phyloP scores from a whole-genome alignment of 495 filamentous ascomycete genomes.

The Aspergillus sclerotioniger region DNA sequence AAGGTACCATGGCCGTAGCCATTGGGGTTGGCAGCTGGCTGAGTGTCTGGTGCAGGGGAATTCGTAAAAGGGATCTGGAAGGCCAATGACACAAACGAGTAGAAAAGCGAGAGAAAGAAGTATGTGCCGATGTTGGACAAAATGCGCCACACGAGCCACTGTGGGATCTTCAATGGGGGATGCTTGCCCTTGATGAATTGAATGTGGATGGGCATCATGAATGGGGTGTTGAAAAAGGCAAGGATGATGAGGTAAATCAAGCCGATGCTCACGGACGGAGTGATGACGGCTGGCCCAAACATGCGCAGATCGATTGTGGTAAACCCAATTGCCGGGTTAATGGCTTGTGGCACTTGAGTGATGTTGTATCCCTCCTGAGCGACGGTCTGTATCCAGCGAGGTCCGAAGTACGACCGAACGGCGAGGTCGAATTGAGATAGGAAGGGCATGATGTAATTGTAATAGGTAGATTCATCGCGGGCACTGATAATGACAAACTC shows the following conservation, averaged over 20 bases:
- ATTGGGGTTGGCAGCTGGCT: constrained; percentile 47
- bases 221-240: constrained; percentile 69
- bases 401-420: constrained; percentile 51
- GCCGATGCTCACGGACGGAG: constrained; percentile 62
- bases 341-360: constrained; percentile 51
- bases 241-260: constrained; percentile 74
- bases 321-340: constrained; percentile 65
- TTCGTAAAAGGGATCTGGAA: constrained; percentile 64
- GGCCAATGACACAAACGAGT: constrained; percentile 63
- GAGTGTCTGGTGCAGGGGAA: constrained; percentile 38
- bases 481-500: constrained; percentile 59
- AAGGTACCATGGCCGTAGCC: constrained; percentile 62
- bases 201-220: constrained; percentile 66
- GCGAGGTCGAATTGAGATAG: constrained; percentile 43
- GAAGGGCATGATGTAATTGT: constrained; percentile 53
- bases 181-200: constrained; percentile 53
- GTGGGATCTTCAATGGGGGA: constrained; percentile 58
- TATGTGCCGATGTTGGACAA: constrained; percentile 60
- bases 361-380: constrained; percentile 40
- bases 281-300: constrained; percentile 54
- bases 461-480: constrained; percentile 55
- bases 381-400: constrained; percentile 44
- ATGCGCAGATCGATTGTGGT: constrained; percentile 60
- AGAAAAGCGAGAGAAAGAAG: constrained; percentile 64
- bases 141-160: constrained; percentile 62